Conservation (phyloP, 139 green algal species). For the Tetradesmus obliquus region DNA sequence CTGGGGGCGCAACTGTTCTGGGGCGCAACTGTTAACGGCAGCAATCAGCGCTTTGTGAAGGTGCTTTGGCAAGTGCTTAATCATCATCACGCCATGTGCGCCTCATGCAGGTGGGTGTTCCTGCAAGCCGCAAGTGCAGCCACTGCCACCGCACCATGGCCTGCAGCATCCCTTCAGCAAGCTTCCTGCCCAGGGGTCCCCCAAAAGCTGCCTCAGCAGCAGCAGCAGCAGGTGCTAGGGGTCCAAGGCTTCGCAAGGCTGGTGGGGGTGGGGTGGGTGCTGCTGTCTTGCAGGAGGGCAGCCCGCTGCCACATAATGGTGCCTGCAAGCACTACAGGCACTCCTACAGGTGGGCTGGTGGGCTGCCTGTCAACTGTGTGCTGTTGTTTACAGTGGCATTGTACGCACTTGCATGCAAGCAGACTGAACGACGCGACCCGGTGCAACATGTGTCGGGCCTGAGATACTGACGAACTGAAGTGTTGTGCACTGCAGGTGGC, state of each 20-base stretch:
- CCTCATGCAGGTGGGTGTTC: neutral
- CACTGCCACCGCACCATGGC: slow-evolving; percentile 16
- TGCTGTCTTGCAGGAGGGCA: slow-evolving; percentile 48
- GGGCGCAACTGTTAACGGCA: no score
- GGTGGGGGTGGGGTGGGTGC: neutral
- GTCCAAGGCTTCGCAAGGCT: neutral
- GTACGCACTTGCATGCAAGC: neutral
- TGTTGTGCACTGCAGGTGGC: slow-evolving; percentile 59
- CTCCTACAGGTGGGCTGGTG: slow-evolving; percentile 56
- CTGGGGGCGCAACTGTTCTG: no score
- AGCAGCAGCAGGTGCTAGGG: neutral
- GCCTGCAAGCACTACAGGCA: slow-evolving; percentile 82
- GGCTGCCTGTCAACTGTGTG: neutral
- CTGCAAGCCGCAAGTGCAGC: slow-evolving; percentile 7
- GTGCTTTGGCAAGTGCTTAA: no score
- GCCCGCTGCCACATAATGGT: slow-evolving; percentile 70
- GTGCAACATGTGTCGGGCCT: no score
- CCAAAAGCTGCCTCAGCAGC: neutral
- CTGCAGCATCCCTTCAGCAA: neutral
- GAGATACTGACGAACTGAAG: no score
- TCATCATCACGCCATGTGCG: no score
- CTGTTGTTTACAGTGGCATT: neutral
- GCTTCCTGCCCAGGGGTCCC: neutral
- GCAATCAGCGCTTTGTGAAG: no score
- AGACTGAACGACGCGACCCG: no score